A percentile compares a stretch with the other conserved stretches of the same genome.
Conservation (phyloP, 257 asterid genomes). For the Thymus mandschuricus region DNA sequence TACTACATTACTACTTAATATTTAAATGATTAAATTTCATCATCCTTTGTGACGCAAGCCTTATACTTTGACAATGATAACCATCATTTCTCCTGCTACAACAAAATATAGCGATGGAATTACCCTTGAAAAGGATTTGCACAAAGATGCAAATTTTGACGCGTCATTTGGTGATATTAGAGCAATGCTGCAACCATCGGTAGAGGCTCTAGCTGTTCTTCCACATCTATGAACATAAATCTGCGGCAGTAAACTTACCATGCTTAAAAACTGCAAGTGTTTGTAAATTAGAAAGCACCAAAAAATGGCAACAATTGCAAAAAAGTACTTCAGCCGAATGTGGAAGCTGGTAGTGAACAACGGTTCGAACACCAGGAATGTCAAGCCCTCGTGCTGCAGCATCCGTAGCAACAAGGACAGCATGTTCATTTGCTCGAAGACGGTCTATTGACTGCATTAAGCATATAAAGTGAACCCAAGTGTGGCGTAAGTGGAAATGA, state of each 20-base stretch:
- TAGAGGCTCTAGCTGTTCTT: conserved; percentile 95
- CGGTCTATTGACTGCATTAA: conserved; percentile 88
- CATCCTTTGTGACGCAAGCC: background rate
- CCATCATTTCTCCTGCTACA: background rate
- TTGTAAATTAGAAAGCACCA: conserved; percentile 7
- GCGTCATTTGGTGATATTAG: conserved; percentile 89
- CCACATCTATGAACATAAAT: conserved; percentile 96
- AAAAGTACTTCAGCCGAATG: conserved; percentile 85
- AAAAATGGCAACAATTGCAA: conserved; percentile 20
- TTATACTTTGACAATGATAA: conserved; percentile 12
- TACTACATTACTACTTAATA: background rate
- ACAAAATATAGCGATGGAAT: conserved; percentile 25
- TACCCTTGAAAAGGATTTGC: conserved; percentile 92
- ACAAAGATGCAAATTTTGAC: conserved; percentile 80
- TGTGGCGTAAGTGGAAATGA: background rate
- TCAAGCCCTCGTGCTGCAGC: conserved; percentile 98
- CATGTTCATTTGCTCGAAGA: conserved; percentile 73
- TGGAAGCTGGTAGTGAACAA: conserved; percentile 98
- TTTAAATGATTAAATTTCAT: conserved; percentile 4
- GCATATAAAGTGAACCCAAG: conserved; percentile 20
- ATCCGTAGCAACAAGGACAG: conserved; percentile 93
- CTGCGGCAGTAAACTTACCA: conserved; percentile 43
- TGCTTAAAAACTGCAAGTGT: conserved; percentile 21
- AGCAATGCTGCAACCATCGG: conserved; percentile 97
- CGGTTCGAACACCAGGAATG: conserved; percentile 88